Conservation (phyloP, 2,329 filamentous ascomycete species). For the Colletotrichum sp. region DNA sequence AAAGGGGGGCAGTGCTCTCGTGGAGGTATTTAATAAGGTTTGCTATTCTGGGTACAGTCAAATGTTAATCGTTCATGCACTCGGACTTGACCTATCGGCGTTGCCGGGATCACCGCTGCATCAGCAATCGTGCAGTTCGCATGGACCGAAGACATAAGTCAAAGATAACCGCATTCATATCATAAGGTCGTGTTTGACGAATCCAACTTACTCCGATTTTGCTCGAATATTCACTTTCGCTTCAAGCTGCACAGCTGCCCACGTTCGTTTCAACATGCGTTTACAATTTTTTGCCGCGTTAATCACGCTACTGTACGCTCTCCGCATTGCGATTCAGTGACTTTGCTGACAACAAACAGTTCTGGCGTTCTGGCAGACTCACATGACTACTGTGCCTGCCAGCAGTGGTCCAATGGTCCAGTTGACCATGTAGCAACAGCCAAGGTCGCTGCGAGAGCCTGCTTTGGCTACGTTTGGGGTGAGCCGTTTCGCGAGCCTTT, state of each 20-base stretch:
- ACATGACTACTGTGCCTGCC: neutral
- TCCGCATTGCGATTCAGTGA: neutral
- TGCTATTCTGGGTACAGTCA: neutral
- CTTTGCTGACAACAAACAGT: rapidly evolving
- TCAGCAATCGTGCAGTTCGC: neutral
- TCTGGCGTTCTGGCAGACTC: neutral
- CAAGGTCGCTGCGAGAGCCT: neutral
- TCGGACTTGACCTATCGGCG: neutral
- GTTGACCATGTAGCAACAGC: neutral
- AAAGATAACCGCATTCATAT: neutral
- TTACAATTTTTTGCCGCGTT: neutral
- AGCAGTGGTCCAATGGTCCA: neutral
- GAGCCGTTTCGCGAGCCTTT: neutral
- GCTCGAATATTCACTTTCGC: neutral
- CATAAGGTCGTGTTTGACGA: neutral
- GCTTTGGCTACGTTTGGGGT: neutral
- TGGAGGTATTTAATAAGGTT: neutral
- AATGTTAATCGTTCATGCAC: neutral
- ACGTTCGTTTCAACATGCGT: neutral
- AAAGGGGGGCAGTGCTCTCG: neutral
- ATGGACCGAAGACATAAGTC: neutral
- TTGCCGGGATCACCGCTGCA: neutral
- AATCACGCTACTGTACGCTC: neutral
- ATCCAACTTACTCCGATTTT: neutral
- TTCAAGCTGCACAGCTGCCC: neutral